These are phyloP conservation scores for Populus ilicifolia DNA, from an alignment of 345 rosid species.

Conservation along the genomic window DNA sequence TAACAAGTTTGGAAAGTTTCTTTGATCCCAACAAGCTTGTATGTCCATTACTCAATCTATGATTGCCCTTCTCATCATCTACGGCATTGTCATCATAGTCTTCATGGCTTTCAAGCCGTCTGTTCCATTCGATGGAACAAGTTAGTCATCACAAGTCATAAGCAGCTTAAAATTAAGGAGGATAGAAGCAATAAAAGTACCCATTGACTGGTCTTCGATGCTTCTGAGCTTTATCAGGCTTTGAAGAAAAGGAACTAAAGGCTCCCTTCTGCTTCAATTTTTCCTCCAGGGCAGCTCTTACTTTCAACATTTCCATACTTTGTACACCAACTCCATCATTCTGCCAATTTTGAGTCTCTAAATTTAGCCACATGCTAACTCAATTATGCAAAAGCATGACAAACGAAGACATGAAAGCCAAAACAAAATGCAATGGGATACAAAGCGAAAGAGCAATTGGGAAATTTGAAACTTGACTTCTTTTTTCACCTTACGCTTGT, in stretches of 20 bases:
- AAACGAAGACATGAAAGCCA: background rate
- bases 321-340: slow-evolving; percentile 54
- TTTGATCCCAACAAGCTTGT: slow-evolving; percentile 24
- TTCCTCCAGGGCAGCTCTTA: slow-evolving; percentile 83
- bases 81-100: slow-evolving; percentile 75
- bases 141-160: slow-evolving; percentile 20
- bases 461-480: background rate
- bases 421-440: background rate
- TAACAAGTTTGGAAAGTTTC: slow-evolving; percentile 50
- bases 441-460: background rate
- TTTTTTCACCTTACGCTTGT: slow-evolving; percentile 45
- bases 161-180: slow-evolving; percentile 8
- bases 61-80: slow-evolving; percentile 30
- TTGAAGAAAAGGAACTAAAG: slow-evolving; percentile 41
- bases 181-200: slow-evolving; percentile 30
- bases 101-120: slow-evolving; percentile 70
- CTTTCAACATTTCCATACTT: slow-evolving; percentile 77
- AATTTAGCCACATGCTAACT: slow-evolving; percentile 10
- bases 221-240: slow-evolving; percentile 46
- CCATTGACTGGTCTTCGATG: slow-evolving; percentile 50
- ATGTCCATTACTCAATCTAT: slow-evolving; percentile 24
- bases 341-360: slow-evolving; percentile 37
- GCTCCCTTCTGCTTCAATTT: slow-evolving; percentile 63
- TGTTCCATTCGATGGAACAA: slow-evolving; percentile 29
- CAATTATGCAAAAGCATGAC: background rate